Evolutionary conservation across 257 asterid genomes (phyloP), one percentile per base, ranked within the genome.

Genomic region (Solanum chaucha): DNA sequence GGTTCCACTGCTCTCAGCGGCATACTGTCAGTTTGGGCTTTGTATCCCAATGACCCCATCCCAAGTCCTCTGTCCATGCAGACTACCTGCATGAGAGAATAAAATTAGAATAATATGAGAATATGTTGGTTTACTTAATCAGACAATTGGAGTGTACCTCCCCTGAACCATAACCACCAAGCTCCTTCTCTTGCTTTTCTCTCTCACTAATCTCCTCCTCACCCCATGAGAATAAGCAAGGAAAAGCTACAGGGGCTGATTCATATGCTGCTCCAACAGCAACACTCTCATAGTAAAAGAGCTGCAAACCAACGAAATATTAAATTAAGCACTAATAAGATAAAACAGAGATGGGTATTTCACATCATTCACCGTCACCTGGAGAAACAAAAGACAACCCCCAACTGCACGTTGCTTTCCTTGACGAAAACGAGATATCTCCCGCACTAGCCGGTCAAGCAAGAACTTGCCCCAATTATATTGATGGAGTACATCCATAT

Each of bases 381-480:
- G 99, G 87, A 97, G 98, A 92, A 97, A 97, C 92, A 95, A 91
- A 87, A 97, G 98, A 93, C 98, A 97, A 84, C 99, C 99, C 90
- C 99, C 99, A 86, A 97, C 99, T 28, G 98, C 99, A 14, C 96
- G 98, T 89, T 97, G 99, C 93, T 97, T 95, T 80, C 99, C 99
- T 89, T 97, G 99, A 86, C 98, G 99, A 90, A 91, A 97, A 55
- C 99, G 98, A 24, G 99, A 95, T 38, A 97, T 98, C 91, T 97
- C 99, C 87, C 99, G 91, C 87, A 97, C 98, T 65, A 97, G 89
- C 83, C 99, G 99, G 77, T 95, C 99, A 86, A 97, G 98, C 89
- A 97, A 92, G 89, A 97, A 94, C 81, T 95, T 97, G n/a, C 98
- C 99, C 98, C 99, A 97, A 89, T 97, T 97, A 92, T 93, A 95